Evolutionary conservation across 2,329 filamentous ascomycete species (phyloP).

Genomic region (Pseudogymnoascus sp.): DNA sequence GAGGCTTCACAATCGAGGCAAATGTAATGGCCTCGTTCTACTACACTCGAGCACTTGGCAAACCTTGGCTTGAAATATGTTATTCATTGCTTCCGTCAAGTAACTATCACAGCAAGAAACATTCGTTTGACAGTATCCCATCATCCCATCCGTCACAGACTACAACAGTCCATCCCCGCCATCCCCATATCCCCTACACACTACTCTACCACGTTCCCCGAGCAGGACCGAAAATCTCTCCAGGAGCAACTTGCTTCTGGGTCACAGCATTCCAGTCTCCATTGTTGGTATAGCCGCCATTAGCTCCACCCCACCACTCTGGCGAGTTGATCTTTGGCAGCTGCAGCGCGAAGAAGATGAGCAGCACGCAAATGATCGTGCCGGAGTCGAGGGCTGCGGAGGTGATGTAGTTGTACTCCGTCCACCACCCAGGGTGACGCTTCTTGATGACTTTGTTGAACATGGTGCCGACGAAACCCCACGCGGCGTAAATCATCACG

Average conservation of each 20-base stretch:
- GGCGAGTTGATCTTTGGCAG: conserved; percentile 49
- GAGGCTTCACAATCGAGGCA: not conserved
- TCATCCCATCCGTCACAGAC: not conserved
- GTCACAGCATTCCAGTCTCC: conserved; percentile 37
- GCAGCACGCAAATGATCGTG: conserved; percentile 55
- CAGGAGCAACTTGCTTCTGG: conserved; percentile 43
- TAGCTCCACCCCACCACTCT: conserved; percentile 45
- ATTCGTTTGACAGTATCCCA: not conserved
- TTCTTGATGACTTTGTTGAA: conserved; percentile 64
- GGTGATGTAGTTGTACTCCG: conserved; percentile 69
- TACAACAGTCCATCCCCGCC: not conserved
- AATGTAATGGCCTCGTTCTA: not conserved
- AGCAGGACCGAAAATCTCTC: conserved; percentile 53
- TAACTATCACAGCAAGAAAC: not conserved
- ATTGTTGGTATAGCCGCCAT: conserved; percentile 35
- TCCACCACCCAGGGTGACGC: conserved; percentile 64
- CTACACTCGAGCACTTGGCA: not conserved
- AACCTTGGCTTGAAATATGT: not conserved
- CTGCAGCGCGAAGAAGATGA: conserved; percentile 63
- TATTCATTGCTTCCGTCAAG: not conserved
- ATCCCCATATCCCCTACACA: not conserved
- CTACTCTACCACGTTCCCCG: not conserved
- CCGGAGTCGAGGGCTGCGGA: conserved; percentile 65
- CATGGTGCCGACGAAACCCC: conserved; percentile 57
- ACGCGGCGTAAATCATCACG: conserved; percentile 62